Percentiles rank a stretch among this genome's conserved stretches.
These are phyloP conservation scores for Rubia yunnanensis DNA, from an alignment of 257 asterid genomes.

Conservation along the genomic window DNA sequence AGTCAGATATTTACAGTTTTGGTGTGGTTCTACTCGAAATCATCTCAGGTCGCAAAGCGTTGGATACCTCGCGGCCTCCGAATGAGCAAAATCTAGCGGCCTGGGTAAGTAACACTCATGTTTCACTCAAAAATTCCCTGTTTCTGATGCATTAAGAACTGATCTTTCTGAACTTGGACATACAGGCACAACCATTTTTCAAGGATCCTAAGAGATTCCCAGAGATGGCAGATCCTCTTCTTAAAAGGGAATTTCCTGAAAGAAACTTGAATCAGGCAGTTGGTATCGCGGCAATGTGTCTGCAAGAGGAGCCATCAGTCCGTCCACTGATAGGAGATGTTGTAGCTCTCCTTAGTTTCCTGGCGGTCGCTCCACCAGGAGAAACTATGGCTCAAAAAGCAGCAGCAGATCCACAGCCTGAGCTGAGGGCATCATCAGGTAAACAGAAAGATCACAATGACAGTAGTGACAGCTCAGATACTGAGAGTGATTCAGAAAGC, in stretches of 20 bases:
- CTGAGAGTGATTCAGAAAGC: constrained; percentile 10
- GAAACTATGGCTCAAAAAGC: constrained; percentile 20
- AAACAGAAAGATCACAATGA: background rate
- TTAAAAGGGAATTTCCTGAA: constrained; percentile 35
- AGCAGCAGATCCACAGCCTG: constrained; percentile 17
- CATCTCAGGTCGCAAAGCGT: constrained; percentile 72
- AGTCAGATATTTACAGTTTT: constrained; percentile 78
- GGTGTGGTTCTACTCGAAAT: constrained; percentile 75
- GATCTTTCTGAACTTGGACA: constrained; percentile 17
- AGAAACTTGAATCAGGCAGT: constrained; percentile 69
- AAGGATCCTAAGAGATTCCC: constrained; percentile 59
- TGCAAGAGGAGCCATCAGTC: constrained; percentile 76
- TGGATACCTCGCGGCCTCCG: constrained; percentile 40
- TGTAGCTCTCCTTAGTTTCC: constrained; percentile 58
- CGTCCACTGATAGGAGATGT: constrained; percentile 71
- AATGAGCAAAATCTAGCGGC: constrained; percentile 60
- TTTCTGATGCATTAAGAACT: background rate
- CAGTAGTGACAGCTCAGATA: constrained; percentile 9
- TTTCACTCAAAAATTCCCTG: background rate
- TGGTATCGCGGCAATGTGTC: constrained; percentile 84
- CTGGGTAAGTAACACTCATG: constrained; percentile 44
- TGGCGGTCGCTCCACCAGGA: constrained; percentile 23
- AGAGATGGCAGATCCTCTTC: constrained; percentile 73
- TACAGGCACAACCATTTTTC: constrained; percentile 54
- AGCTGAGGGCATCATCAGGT: background rate